phyloP scores from a whole-genome alignment of 2,329 filamentous ascomycete species.

The Alternaria alternata region DNA sequence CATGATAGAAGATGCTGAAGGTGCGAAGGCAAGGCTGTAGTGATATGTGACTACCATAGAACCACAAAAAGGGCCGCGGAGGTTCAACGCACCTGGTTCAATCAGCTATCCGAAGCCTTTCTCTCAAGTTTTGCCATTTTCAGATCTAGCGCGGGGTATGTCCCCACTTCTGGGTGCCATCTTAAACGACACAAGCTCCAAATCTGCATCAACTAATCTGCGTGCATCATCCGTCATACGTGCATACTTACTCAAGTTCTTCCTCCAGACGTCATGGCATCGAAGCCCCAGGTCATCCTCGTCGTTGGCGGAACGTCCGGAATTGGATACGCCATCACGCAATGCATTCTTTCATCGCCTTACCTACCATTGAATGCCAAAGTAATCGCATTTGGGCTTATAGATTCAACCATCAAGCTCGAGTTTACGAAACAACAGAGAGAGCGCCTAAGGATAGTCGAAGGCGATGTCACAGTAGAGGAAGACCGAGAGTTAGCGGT shows the following conservation, averaged over 20 bases:
- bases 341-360: slow-evolving; percentile 18
- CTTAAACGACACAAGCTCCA: slow-evolving; percentile 15
- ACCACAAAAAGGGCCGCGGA: background rate
- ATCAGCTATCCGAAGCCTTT: background rate
- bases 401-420: slow-evolving; percentile 15
- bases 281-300: slow-evolving; percentile 28
- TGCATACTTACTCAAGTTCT: background rate
- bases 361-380: slow-evolving; percentile 14
- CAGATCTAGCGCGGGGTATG: slow-evolving; percentile 17
- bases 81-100: background rate
- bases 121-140: slow-evolving; percentile 9
- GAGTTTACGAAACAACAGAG: slow-evolving; percentile 17
- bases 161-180: slow-evolving; percentile 5
- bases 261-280: background rate
- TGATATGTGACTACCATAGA: background rate
- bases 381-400: slow-evolving; percentile 18
- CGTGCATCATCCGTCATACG: background rate
- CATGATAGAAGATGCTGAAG: background rate
- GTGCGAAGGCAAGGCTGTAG: slow-evolving; percentile 7
- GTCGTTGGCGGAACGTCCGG: slow-evolving; percentile 36
- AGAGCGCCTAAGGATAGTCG: slow-evolving; percentile 15
- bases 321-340: slow-evolving; percentile 31
- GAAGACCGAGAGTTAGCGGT: slow-evolving; percentile 21
- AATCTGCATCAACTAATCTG: slow-evolving; percentile 4
- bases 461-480: slow-evolving; percentile 17